These are phyloP conservation scores for Apostasia shenzhenica DNA, from an alignment of 106 monocot species.

Conservation along the genomic window DNA sequence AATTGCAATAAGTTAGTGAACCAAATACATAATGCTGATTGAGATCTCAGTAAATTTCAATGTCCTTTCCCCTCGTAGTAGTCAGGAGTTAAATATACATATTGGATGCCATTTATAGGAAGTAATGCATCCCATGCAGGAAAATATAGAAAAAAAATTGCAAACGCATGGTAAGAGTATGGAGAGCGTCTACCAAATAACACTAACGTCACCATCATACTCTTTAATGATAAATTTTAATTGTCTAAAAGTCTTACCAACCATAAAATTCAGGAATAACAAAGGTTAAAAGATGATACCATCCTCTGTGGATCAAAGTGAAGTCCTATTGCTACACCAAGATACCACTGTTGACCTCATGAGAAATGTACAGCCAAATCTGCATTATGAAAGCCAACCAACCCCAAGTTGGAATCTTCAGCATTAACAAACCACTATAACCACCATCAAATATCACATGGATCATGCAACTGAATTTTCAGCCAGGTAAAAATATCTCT, in stretches of 20 bases:
- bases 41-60: background rate
- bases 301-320: constrained; percentile 61
- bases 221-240: constrained; percentile 13
- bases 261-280: constrained; percentile 54
- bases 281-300: constrained; percentile 52
- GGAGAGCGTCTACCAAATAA: constrained; percentile 23
- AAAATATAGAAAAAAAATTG: background rate
- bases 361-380: constrained; percentile 57
- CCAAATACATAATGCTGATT: background rate
- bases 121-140: background rate
- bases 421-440: constrained; percentile 51
- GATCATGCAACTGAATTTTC: constrained; percentile 29
- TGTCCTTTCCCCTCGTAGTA: too few relatives aligned
- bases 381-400: constrained; percentile 86
- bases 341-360: constrained; percentile 53
- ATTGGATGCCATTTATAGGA: background rate
- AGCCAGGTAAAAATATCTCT: constrained; percentile 17
- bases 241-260: constrained; percentile 81
- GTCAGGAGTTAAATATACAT: background rate
- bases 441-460: constrained; percentile 41
- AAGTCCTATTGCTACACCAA: constrained; percentile 58
- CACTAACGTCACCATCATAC: constrained; percentile 10
- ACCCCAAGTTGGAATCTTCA: constrained; percentile 69
- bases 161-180: constrained; percentile 7
- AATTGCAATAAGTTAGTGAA: too few relatives aligned